These are phyloP conservation scores for Dothideomycetidae sp. DNA, from an alignment of 2,329 filamentous ascomycete species.

Conservation along the genomic window DNA sequence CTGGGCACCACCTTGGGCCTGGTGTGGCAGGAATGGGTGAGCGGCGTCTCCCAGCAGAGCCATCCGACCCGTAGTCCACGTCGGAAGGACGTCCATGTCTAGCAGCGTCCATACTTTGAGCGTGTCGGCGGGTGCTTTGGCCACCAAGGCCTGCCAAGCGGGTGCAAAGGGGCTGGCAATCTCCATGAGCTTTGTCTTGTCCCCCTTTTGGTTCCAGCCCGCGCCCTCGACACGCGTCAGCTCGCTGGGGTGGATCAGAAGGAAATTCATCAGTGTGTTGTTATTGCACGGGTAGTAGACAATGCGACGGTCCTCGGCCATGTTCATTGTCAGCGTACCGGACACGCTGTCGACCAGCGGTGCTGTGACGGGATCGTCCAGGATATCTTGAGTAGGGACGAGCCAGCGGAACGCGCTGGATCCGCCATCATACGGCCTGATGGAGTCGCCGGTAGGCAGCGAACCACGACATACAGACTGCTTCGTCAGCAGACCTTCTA, in stretches of 20 bases:
- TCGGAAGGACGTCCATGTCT: slow-evolving; percentile 46
- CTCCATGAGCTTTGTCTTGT: slow-evolving; percentile 26
- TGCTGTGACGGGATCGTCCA: slow-evolving; percentile 17
- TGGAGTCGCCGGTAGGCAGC: slow-evolving; percentile 15
- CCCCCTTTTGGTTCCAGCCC: slow-evolving; percentile 25
- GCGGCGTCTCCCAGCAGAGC: slow-evolving; percentile 52
- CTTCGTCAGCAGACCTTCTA: no score
- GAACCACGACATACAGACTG: slow-evolving; percentile 15
- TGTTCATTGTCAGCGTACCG: slow-evolving; percentile 32
- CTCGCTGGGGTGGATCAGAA: slow-evolving; percentile 27
- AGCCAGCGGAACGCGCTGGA: slow-evolving; percentile 46
- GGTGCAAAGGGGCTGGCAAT: slow-evolving; percentile 27
- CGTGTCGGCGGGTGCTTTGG: slow-evolving; percentile 22
- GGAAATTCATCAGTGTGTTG: slow-evolving; percentile 35
- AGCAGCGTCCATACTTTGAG: slow-evolving; percentile 46
- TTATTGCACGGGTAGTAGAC: slow-evolving; percentile 35
- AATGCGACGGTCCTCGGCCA: slow-evolving; percentile 29
- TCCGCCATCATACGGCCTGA: slow-evolving; percentile 25
- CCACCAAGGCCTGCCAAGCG: slow-evolving; percentile 23
- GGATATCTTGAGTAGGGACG: slow-evolving; percentile 29
- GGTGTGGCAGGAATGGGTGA: slow-evolving; percentile 52
- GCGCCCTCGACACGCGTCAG: slow-evolving; percentile 15
- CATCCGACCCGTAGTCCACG: slow-evolving; percentile 40
- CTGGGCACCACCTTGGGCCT: slow-evolving; percentile 47
- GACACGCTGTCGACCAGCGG: slow-evolving; percentile 23